Evolutionary conservation across 2,329 filamentous ascomycete genomes (phyloP), one percentile per base, ranked within the genome.

Genomic region (Apiospora koreana): DNA sequence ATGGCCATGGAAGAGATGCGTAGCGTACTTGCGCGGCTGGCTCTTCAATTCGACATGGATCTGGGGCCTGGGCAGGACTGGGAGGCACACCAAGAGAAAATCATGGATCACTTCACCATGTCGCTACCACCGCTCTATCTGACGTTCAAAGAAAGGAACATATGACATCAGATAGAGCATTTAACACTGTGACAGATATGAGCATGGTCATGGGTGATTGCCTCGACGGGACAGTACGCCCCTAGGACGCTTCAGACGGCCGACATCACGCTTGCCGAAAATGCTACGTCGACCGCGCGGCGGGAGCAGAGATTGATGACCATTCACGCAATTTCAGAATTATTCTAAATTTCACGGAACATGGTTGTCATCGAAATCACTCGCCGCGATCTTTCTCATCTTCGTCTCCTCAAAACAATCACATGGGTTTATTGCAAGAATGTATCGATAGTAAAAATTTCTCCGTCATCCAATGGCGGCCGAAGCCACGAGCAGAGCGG

Each of bases 361-460:
- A 35, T 4, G 8, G 35, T 35, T 62, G 25, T 35, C 12, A 35
- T n/a, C n/a, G n/a, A n/a, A n/a, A n/a, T n/a, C n/a, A n/a, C n/a
- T n/a, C n/a, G n/a, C n/a, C n/a, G n/a, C n/a, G n/a, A n/a, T n/a
- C n/a, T n/a, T n/a, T n/a, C n/a, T n/a, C n/a, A n/a, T n/a, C n/a
- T n/a, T n/a, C n/a, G n/a, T n/a, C n/a, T n/a, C n/a, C n/a, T n/a
- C n/a, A n/a, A n/a, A n/a, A n/a, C n/a, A 64, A 12, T 35, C 58
- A 64, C 58, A 38, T 21, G n/a, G 1, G 35, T 23, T 38, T 18
- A 2, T 23, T n/a, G 43, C 12, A 23, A 35, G 12, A 46, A 76
- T 81, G 80, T 81, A 77, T 81, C 80, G 79, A 80, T 76, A 45
- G 69, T 72, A 69, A 74, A 74, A 75, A 80, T 80, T 80, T 80